Base-by-base conservation (phyloP, 2,329 filamentous ascomycete genomes). In the Aspergillaceae sp. region DNA sequence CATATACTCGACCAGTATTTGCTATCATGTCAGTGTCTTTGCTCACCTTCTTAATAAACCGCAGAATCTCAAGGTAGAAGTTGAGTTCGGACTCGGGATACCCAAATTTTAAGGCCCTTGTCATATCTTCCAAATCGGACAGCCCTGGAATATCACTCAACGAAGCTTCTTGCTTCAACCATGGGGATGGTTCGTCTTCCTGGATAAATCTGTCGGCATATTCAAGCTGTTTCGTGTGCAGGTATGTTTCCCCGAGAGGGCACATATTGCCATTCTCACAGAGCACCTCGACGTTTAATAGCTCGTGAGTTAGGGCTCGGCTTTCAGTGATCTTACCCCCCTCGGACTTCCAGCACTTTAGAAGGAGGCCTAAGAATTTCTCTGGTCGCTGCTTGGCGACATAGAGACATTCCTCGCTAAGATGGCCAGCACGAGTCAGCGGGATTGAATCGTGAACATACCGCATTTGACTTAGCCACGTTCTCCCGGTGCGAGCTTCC, bases 371-470 rank as follows among this genome's bases (percentile, higher is more conserved):
- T 10, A 50, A 4, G 27, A 50, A 50, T 34, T 19, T 43, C 5
- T 47, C 40, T 28, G 45, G 48, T 5, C 36, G 30, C 27, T 32
- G 33, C 11, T 41, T 30, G 1, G 37, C 48, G 5, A 50, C 32
- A 8, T 45, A 45, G 8, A 43, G 34, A 38, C 40, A 50, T 37
- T 50, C 48, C 8, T 29, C 26, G 11, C 45, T 47, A 3, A 50
- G 37, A 7, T 9, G 3, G 1, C 26, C 40, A 3, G 26, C 5
- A 5, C 26, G 5, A 41, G 29, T 42, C 5, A 50, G 29, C 5
- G 40, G 38, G 19, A 50, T 29, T 4, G 26, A 32, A 26, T 46
- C 43, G 3, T 36, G 48, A 43, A 50, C 11, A 26, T 48, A 4
- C 9, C 35, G 34, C 33, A 34, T 32, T 41, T 48, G 9, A 7